phyloP scores from a whole-genome alignment of 2,329 filamentous ascomycete genomes.

The Nigrograna mackinnonii region DNA sequence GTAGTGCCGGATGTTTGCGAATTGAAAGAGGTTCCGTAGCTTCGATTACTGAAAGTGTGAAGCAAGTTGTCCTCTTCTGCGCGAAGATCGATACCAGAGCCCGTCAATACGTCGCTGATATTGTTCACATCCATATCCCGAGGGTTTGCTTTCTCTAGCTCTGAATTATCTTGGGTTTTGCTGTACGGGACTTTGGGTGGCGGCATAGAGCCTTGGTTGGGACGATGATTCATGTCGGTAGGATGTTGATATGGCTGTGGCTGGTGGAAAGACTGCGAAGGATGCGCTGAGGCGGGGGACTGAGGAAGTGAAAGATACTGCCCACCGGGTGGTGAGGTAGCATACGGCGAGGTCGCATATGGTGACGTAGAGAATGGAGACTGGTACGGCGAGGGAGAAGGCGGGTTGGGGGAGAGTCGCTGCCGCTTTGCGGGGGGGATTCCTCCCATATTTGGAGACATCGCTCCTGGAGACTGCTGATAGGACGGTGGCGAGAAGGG shows the following conservation, averaged over 20 bases:
- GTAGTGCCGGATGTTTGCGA: constrained; percentile 40
- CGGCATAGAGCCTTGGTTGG: constrained; percentile 55
- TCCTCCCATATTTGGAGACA: constrained; percentile 48
- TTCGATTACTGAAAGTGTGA: constrained; percentile 61
- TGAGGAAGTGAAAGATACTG: constrained; percentile 33
- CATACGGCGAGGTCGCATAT: constrained; percentile 49
- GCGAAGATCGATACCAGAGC: constrained; percentile 83
- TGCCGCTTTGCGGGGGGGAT: constrained; percentile 72
- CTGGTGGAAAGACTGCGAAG: constrained; percentile 53
- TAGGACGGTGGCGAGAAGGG: constrained; percentile 38
- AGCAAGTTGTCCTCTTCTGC: constrained; percentile 85
- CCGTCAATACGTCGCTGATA: constrained; percentile 79
- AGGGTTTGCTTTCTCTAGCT: constrained; percentile 56
- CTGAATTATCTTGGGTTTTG: constrained; percentile 45
- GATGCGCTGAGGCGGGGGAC: constrained; percentile 33
- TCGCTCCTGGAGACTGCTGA: constrained; percentile 56
- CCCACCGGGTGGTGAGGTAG: constrained; percentile 13
- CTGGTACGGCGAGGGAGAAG: constrained; percentile 52
- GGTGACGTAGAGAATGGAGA: constrained; percentile 41
- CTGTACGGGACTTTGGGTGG: constrained; percentile 64
- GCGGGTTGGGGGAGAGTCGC: constrained; percentile 67
- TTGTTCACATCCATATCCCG: constrained; percentile 68
- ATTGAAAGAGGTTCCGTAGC: constrained; percentile 51
- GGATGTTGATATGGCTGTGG: constrained; percentile 48
- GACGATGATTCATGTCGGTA: constrained; percentile 18